A percentile compares a stretch with the other conserved stretches of the same genome.
phyloP scores from a whole-genome alignment of 1,284 basidiomycete species.

The Puccinia hordei region DNA sequence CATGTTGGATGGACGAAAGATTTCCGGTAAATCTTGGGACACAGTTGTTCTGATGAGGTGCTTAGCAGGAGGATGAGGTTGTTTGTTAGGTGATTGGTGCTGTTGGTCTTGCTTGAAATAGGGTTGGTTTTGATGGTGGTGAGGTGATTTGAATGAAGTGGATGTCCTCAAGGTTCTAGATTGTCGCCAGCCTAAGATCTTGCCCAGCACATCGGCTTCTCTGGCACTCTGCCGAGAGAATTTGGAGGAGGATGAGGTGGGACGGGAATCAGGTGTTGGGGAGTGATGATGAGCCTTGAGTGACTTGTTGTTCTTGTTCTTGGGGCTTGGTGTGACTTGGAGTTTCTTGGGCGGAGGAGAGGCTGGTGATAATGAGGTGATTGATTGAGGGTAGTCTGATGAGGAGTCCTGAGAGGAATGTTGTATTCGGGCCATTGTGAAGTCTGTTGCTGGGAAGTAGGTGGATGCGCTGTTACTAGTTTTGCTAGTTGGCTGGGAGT shows the following conservation, averaged over 20 bases:
- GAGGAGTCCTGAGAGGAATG: neutral
- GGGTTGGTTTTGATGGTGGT: neutral
- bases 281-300: slow-evolving; percentile 9
- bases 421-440: neutral
- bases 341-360: neutral
- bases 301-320: neutral
- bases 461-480: slow-evolving; percentile 5
- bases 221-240: slow-evolving; percentile 3
- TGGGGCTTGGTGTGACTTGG: neutral
- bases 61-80: neutral
- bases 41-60: slow-evolving; percentile 9
- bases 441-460: slow-evolving; percentile 5
- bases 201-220: slow-evolving; percentile 55
- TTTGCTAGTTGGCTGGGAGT: neutral
- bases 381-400: neutral
- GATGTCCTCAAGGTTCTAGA: neutral
- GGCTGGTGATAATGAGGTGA: neutral
- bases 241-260: slow-evolving; percentile 2
- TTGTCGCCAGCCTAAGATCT: slow-evolving; percentile 55
- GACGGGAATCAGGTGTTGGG: neutral
- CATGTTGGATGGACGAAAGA: slow-evolving; percentile 27
- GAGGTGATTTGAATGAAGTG: slow-evolving; percentile 5
- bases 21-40: slow-evolving; percentile 14
- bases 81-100: no score
- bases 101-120: no score